Evolutionary conservation across 352 stramenopile species (phyloP), one percentile per base, ranked within the genome.

Genomic region (Pythium sp.): DNA sequence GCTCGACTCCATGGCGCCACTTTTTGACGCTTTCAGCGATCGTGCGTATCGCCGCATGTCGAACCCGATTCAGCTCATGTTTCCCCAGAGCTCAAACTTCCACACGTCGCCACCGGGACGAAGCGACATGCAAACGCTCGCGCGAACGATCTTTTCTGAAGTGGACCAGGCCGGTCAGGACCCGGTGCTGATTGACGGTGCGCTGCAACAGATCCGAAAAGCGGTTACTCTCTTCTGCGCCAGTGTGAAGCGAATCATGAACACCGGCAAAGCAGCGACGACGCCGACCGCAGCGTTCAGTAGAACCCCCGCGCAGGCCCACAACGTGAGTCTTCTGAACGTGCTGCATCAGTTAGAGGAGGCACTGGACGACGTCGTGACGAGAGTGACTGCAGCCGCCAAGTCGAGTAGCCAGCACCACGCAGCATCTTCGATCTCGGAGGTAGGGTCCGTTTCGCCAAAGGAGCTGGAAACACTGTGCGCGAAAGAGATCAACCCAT

Each of bases 41-140:
- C 74, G 80, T 1, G 75, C 78, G 4, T 89, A 86, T 47, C 75
- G 81, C 11, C 80, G 82, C 2, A 79, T 96, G 63, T 81, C 79
- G 3, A 89, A 86, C 32, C 88, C 87, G 49, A 92, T 96, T 47
- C 76, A 93, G 68, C 84, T 96, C 69, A 96, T 96, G 88, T 96
- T 96, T 62, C 88, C 88, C 9, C 82, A 94, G 41, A 93, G 83
- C 70, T 74, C 82, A 22, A 90, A 87, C 67, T 96, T 93, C 70
- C 88, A 96, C 70, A 77, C 86, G 54, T 93, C 87, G 28, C 85
- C 87, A 8, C 88, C 88, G 12, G 88, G 85, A 28, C 81, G 87
- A 14, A 93, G 81, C 47, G 88, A 96, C 32, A 94, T 95, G 81
- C 84, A 91, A 67, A 93, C 86, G 11, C 72, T 96, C 3, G 83